Base-by-base conservation (phyloP, 2,329 filamentous ascomycete species). In the Capronia epimyces region DNA sequence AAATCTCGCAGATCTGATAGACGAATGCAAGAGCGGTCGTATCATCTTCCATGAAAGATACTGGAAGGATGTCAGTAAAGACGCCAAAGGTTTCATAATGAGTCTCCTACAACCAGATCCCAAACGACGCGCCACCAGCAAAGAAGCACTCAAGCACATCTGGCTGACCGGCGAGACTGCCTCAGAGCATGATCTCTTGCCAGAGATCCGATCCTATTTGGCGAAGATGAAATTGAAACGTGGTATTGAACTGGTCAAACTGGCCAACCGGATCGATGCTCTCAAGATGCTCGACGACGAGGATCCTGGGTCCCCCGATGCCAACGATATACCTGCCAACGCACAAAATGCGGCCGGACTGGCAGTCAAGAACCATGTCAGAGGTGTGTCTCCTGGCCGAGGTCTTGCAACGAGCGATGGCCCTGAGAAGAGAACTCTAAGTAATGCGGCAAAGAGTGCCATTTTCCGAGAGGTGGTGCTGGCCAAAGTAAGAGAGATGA, bases 31-130 rank as follows among this genome's bases (percentile, higher is more conserved):
- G 63, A 83, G 80, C 55, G 86, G 83, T 34, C 80, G 83, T 44
- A 87, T 98, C 53, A 80, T 95, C 47, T 98, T 97, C 80, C 93
- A 98, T 69, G 90, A 96, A 67, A 83, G 91, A 50, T 98, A 97
- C 74, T 98, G 93, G 93, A 93, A 89, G 68, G 93, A 96, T 62
- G 93, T 98, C 63, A 96, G 90, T 67, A 78, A 86, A 43, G 90
- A 97, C 61, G 93, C 90, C 60, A 98, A 97, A 74, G 83, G 91
- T 60, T 98, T 98, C 68, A 97, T 98, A 71, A 73, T 85, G 55
- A 74, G 76, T 50, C 78, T 98, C 21, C 79, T 98, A 52, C 84
- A 91, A 61, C 83, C 89, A 2, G 79, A 88, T 60, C 86, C 89
- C 1, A 78, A 83, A 42, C 79, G 86, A 62, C 84, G 94, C 62